Evolutionary conservation across 768 basidiomycete genomes (phyloP).

Genomic region (Suillus subaureus): DNA sequence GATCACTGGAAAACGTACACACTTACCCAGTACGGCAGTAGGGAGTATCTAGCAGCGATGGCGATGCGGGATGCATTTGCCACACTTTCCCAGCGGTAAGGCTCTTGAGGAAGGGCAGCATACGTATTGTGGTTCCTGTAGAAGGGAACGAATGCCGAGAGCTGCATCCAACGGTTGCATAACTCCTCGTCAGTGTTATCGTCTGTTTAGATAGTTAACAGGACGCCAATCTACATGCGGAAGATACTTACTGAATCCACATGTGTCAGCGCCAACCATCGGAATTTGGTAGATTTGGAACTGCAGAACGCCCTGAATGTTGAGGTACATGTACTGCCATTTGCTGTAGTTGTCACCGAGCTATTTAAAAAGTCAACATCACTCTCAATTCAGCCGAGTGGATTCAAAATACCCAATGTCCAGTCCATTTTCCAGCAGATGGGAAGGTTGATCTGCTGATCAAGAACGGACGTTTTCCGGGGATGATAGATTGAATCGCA

Average conservation of each 20-base stretch:
- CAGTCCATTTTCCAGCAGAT: conserved; percentile 68
- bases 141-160: conserved; percentile 83
- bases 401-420: conserved; percentile 57
- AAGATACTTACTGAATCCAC: conserved; percentile 31
- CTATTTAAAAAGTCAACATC: conserved; percentile 29
- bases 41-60: conserved; percentile 67
- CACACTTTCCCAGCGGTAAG: conserved; percentile 81
- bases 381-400: conserved; percentile 4
- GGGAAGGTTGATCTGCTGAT: conserved; percentile 73
- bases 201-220: no score
- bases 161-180: conserved; percentile 84
- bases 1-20: not conserved
- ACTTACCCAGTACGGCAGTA: conserved; percentile 81
- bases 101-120: conserved; percentile 75
- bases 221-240: no score
- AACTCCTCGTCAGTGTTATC: conserved; percentile 77
- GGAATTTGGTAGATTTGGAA: conserved; percentile 86
- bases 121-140: conserved; percentile 76
- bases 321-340: conserved; percentile 73
- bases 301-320: conserved; percentile 75
- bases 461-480: conserved; percentile 68
- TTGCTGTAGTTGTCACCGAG: conserved; percentile 78
- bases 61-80: conserved; percentile 72
- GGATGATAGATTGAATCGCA: conserved; percentile 53
- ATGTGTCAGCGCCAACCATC: conserved; percentile 79